Conservation (phyloP, 805 yeast genomes). For the Saccharomycopsis oosterbeekiorum region DNA sequence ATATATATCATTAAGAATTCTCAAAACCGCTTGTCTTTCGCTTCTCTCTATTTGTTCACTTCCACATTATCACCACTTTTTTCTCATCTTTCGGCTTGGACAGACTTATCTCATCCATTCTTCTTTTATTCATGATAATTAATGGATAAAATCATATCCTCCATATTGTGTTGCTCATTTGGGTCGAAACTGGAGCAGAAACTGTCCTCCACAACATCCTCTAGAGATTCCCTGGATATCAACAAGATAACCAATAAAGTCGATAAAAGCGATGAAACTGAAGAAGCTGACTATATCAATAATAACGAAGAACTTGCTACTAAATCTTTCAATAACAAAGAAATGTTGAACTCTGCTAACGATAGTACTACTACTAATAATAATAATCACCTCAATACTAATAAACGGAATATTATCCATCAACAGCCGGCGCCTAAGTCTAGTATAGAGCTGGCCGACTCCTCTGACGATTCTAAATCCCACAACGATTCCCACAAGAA, state of each 20-base stretch:
- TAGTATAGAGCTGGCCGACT: not conserved
- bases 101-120: conserved; percentile 1
- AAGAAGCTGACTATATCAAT: conserved; percentile 7
- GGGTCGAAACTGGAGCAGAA: conserved; percentile 17
- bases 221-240: conserved; percentile 12
- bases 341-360: not conserved
- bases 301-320: conserved; percentile 4
- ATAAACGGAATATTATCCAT: conserved; percentile 1
- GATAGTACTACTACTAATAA: not conserved
- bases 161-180: conserved; percentile 28
- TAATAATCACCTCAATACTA: not conserved
- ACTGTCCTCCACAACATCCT: conserved; percentile 14
- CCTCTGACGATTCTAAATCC: not conserved
- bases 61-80: not conserved
- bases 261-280: conserved; percentile 12
- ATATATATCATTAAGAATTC: too few species aligned
- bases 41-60: not conserved
- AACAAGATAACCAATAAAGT: conserved; percentile 6
- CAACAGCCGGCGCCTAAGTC: not conserved
- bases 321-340: conserved; percentile 3
- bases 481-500: not conserved
- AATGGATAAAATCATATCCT: conserved; percentile 30
- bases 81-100: not conserved
- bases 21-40: not conserved
- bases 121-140: not conserved